Conservation (phyloP, 306 rosid genomes). For the Purshia tridentata region DNA sequence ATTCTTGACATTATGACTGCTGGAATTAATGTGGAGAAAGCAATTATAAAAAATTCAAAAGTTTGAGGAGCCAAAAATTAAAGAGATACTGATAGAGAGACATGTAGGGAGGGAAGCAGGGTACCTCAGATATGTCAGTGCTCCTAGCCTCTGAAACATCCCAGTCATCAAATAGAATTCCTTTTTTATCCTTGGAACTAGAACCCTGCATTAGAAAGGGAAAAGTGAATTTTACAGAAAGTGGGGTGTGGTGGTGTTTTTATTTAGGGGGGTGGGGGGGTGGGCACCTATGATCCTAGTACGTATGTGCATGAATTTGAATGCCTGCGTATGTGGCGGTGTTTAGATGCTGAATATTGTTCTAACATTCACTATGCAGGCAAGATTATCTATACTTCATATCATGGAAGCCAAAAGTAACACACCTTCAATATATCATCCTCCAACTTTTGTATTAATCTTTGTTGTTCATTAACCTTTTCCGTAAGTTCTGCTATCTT, state of each 20-base stretch:
- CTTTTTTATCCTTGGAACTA: constrained; percentile 81
- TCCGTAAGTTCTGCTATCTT: constrained; percentile 61
- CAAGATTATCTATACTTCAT: not conserved
- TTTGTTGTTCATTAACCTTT: constrained; percentile 77
- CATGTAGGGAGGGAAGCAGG: not conserved
- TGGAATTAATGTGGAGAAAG: not conserved
- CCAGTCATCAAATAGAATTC: constrained; percentile 84
- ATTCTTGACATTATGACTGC: not conserved
- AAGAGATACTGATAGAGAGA: not conserved
- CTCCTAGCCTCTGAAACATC: constrained; percentile 87
- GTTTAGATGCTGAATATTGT: not conserved
- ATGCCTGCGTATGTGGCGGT: not conserved
- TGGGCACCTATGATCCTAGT: no score
- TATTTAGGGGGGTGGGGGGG: not conserved
- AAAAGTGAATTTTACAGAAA: constrained; percentile 16
- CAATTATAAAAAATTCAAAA: not conserved
- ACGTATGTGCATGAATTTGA: not conserved
- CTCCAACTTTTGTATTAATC: constrained; percentile 87
- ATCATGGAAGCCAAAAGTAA: constrained; percentile 20
- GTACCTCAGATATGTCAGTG: constrained; percentile 76
- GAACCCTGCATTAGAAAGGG: constrained; percentile 62
- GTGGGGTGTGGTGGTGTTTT: not conserved
- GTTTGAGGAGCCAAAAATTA: not conserved
- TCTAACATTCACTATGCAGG: constrained; percentile 7
- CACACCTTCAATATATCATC: constrained; percentile 91